phyloP scores from a whole-genome alignment of 2,329 filamentous ascomycete species.

The Furcasterigmium furcatum region DNA sequence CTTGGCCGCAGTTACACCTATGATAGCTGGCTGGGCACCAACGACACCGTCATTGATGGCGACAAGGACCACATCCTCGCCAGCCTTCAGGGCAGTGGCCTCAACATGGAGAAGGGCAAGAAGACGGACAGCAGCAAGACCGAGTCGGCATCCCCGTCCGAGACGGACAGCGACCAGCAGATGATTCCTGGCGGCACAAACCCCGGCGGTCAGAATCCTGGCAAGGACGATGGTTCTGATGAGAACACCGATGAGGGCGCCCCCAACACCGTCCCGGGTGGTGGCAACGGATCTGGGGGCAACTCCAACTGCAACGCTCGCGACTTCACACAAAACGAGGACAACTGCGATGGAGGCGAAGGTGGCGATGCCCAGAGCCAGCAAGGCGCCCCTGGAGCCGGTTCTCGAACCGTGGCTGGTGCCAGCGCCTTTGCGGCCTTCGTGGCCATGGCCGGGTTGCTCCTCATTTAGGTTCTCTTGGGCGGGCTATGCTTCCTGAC shows the following conservation, averaged over 20 bases:
- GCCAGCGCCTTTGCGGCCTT: slow-evolving; percentile 33
- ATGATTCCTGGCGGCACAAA: slow-evolving; percentile 22
- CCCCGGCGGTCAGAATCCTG: slow-evolving; percentile 7
- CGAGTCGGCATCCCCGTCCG: slow-evolving; percentile 1
- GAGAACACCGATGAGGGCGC: slow-evolving; percentile 16
- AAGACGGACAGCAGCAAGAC: slow-evolving; percentile 14
- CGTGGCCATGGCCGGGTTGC: slow-evolving; percentile 26
- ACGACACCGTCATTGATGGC: slow-evolving; percentile 74
- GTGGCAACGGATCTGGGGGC: slow-evolving; percentile 13
- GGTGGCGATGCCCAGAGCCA: slow-evolving; percentile 8
- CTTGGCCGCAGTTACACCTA: slow-evolving; percentile 74
- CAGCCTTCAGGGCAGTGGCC: slow-evolving; percentile 77
- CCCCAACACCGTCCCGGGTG: slow-evolving; percentile 7
- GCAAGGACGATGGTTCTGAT: slow-evolving; percentile 19
- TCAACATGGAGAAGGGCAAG: slow-evolving; percentile 58
- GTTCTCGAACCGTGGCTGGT: slow-evolving; percentile 19
- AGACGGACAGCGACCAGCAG: background rate
- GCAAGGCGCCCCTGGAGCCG: slow-evolving; percentile 15
- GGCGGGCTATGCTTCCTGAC: background rate
- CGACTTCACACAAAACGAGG: slow-evolving; percentile 39
- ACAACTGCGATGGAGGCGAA: slow-evolving; percentile 14
- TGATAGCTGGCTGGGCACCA: slow-evolving; percentile 60
- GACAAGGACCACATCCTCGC: slow-evolving; percentile 73
- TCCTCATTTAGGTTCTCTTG: slow-evolving; percentile 19
- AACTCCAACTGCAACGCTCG: slow-evolving; percentile 28